These are phyloP conservation scores for Backusella parvicylindrica DNA, from an alignment of 192 early-diverging fungal species.

Conservation along the genomic window DNA sequence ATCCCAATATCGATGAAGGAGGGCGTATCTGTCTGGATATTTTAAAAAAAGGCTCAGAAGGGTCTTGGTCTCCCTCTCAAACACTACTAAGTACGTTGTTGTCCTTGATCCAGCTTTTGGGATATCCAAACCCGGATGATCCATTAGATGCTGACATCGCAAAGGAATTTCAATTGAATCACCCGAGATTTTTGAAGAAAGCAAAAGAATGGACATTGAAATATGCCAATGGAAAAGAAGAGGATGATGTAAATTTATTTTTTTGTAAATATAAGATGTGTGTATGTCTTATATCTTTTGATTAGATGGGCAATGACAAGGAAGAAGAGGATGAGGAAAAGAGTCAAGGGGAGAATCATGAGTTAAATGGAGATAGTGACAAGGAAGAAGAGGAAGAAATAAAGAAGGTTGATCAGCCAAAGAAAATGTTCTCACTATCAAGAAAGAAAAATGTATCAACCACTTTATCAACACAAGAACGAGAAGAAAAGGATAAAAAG, in stretches of 20 bases:
- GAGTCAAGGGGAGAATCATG: no score
- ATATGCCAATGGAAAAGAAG: constrained; percentile 28
- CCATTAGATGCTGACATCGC: constrained; percentile 70
- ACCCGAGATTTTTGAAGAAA: constrained; percentile 37
- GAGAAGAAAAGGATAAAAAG: neutral
- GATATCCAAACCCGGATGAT: constrained; percentile 70
- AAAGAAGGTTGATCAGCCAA: neutral
- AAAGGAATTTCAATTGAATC: constrained; percentile 46
- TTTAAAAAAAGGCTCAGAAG: constrained; percentile 52
- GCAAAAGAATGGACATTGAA: constrained; percentile 38
- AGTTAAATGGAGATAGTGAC: neutral
- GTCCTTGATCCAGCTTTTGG: constrained; percentile 56
- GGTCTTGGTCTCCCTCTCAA: constrained; percentile 69
- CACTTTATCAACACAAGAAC: neutral
- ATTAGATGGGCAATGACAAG: neutral
- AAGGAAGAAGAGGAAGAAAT: neutral
- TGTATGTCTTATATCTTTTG: neutral
- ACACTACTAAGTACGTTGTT: constrained; percentile 59
- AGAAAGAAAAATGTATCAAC: neutral
- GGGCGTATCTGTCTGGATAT: constrained; percentile 77
- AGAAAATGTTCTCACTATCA: neutral
- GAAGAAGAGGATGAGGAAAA: neutral
- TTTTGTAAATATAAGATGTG: neutral
- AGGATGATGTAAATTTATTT: neutral
- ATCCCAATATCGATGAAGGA: constrained; percentile 77